Conservation (phyloP, 2,329 filamentous ascomycete genomes). For the Thielaviopsis populi region DNA sequence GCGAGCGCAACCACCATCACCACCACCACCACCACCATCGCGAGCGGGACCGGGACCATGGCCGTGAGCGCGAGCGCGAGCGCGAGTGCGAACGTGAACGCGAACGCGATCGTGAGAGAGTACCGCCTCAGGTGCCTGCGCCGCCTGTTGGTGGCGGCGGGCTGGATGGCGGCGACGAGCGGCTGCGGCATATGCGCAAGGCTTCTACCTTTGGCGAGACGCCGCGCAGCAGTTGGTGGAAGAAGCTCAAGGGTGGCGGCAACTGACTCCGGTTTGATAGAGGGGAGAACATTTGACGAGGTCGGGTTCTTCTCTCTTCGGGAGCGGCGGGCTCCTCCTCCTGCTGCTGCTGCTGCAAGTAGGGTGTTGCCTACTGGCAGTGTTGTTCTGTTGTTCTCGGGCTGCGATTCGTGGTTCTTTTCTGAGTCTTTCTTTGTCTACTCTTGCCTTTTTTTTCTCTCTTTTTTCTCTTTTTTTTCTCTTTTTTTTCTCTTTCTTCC, state of each 20-base stretch:
- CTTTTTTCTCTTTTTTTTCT: slow-evolving; percentile 7
- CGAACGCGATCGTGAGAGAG: slow-evolving; percentile 24
- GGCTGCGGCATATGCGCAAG: slow-evolving; percentile 27
- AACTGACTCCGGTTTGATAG: slow-evolving; percentile 10
- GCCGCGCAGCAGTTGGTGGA: slow-evolving; percentile 45
- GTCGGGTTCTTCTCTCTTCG: neutral
- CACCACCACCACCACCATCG: slow-evolving; percentile 4
- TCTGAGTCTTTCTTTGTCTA: neutral
- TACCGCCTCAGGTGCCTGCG: slow-evolving; percentile 16
- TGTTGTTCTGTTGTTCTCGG: neutral
- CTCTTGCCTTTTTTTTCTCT: neutral
- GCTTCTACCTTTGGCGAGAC: slow-evolving; percentile 27
- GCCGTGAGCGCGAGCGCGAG: slow-evolving; percentile 12
- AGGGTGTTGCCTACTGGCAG: neutral
- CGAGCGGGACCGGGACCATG: slow-evolving; percentile 4
- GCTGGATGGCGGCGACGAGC: slow-evolving; percentile 33
- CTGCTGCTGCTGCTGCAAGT: neutral
- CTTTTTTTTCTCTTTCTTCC: neutral
- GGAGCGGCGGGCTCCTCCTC: neutral
- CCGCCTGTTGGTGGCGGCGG: slow-evolving; percentile 20
- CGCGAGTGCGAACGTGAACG: slow-evolving; percentile 19
- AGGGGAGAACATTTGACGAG: neutral
- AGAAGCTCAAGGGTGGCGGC: slow-evolving; percentile 34
- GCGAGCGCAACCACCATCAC: neutral
- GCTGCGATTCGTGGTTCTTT: neutral